Conservation (phyloP, 257 asterid genomes). For the Primulina huaijiensis region DNA sequence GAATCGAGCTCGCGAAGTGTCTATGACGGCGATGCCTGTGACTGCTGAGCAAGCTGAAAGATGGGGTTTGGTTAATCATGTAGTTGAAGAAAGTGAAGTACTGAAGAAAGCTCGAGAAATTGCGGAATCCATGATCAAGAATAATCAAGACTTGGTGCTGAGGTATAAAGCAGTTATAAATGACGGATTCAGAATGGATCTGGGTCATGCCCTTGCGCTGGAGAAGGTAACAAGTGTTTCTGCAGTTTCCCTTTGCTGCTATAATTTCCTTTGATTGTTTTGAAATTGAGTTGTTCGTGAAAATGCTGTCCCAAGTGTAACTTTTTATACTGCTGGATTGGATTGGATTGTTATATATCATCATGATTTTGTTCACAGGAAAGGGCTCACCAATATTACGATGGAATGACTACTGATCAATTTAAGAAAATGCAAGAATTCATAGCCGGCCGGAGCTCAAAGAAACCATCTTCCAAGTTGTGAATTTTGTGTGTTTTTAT, state of each 20-base stretch:
- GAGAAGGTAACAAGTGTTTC: conserved; percentile 60
- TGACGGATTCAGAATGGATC: conserved; percentile 77
- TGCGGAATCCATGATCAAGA: conserved; percentile 83
- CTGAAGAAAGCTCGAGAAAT: conserved; percentile 66
- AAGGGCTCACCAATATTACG: conserved; percentile 79
- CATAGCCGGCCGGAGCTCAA: conserved; percentile 64
- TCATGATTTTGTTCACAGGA: conserved; percentile 38
- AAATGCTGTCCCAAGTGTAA: too few relatives aligned
- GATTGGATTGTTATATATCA: too few relatives aligned
- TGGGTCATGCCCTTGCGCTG: conserved; percentile 67
- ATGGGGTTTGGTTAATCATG: conserved; percentile 94
- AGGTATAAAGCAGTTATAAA: conserved; percentile 79
- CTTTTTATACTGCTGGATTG: too few relatives aligned
- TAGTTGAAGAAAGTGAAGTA: conserved; percentile 68
- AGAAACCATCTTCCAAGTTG: conserved; percentile 63
- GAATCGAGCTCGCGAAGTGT: conserved; percentile 78
- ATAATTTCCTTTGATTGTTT: too few relatives aligned
- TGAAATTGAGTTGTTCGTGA: too few relatives aligned
- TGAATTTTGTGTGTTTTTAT: conserved; percentile 17
- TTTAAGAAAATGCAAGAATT: conserved; percentile 91
- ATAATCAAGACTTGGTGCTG: conserved; percentile 72
- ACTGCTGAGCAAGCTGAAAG: conserved; percentile 87
- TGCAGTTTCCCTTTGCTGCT: too few relatives aligned
- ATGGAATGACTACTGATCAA: conserved; percentile 86
- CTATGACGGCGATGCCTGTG: conserved; percentile 64